phyloP scores from a whole-genome alignment of 805 yeast genomes.

The Hanseniaspora lachancei region DNA sequence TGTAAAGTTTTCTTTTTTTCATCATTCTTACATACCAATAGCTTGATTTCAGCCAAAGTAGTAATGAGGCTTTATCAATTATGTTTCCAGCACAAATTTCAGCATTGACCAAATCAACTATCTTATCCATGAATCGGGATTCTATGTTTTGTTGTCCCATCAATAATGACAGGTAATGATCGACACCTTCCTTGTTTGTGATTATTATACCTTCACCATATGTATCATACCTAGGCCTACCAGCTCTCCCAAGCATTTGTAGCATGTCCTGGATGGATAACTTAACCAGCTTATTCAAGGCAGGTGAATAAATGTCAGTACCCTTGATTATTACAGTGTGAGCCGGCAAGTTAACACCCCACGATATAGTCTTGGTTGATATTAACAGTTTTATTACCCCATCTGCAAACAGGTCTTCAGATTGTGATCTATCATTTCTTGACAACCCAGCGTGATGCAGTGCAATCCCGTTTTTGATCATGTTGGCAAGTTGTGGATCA shows the following conservation, averaged over 20 bases:
- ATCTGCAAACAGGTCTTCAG: constrained; percentile 80
- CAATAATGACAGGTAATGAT: constrained; percentile 77
- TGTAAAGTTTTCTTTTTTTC: constrained; percentile 58
- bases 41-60: constrained; percentile 66
- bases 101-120: constrained; percentile 73
- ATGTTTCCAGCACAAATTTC: constrained; percentile 70
- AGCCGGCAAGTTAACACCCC: constrained; percentile 96
- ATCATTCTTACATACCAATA: constrained; percentile 72
- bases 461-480: constrained; percentile 65
- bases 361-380: constrained; percentile 85
- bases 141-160: constrained; percentile 89
- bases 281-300: constrained; percentile 76
- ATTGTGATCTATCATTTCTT: constrained; percentile 55
- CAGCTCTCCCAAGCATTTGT: constrained; percentile 98
- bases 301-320: constrained; percentile 87
- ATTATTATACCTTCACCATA: constrained; percentile 90
- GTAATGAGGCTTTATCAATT: constrained; percentile 47
- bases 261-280: constrained; percentile 88
- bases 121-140: constrained; percentile 59
- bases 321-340: constrained; percentile 90
- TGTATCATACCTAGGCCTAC: constrained; percentile 86
- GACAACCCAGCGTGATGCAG: constrained; percentile 85
- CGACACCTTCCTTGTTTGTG: constrained; percentile 73
- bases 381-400: constrained; percentile 74
- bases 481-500: constrained; percentile 42